These are phyloP conservation scores for Penicillium pulvis DNA, from an alignment of 495 filamentous ascomycete genomes.

Conservation along the genomic window DNA sequence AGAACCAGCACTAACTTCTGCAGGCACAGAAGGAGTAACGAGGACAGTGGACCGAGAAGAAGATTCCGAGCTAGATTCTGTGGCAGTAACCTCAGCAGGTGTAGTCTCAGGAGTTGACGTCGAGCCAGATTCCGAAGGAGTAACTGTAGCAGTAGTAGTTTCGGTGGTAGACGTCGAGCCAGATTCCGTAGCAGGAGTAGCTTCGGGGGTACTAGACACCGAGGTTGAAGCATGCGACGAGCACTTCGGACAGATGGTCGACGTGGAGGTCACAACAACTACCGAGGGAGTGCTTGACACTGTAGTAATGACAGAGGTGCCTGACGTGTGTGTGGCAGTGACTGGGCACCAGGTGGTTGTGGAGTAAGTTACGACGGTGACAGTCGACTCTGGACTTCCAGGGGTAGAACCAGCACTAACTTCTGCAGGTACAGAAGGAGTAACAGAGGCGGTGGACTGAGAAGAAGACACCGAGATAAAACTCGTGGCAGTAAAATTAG, in stretches of 20 bases:
- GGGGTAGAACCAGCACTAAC: constrained; percentile 3
- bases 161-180: neutral
- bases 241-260: constrained; percentile 17
- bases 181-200: neutral
- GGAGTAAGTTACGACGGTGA: constrained; percentile 38
- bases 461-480: neutral
- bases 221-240: neutral
- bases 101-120: neutral
- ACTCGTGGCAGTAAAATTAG: neutral
- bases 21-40: neutral
- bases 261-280: constrained; percentile 26
- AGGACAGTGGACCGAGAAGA: neutral
- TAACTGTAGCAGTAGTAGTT: neutral
- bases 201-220: neutral
- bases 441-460: neutral
- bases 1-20: neutral
- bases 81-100: neutral
- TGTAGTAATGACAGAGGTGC: constrained; percentile 10
- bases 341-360: constrained; percentile 57
- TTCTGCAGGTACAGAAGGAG: neutral
- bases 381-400: constrained; percentile 27
- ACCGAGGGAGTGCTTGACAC: constrained; percentile 24
- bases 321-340: constrained; percentile 28
- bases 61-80: neutral
- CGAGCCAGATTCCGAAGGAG: neutral